These are phyloP conservation scores for Quercus phellos DNA, from an alignment of 331 rosid species.

Conservation along the genomic window DNA sequence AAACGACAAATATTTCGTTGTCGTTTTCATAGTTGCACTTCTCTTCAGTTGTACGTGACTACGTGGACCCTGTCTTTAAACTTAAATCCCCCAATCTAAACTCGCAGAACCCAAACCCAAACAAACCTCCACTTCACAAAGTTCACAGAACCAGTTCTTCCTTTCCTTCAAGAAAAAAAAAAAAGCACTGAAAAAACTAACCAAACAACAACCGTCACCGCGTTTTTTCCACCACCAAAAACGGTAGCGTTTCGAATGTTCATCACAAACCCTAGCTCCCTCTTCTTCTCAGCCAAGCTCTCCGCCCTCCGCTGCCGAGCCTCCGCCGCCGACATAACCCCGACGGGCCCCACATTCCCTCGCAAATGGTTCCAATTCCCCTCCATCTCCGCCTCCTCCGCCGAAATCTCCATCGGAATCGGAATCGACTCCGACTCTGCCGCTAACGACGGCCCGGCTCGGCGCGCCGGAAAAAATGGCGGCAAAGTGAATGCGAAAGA, in stretches of 20 bases:
- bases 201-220: background rate
- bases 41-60: too few relatives aligned
- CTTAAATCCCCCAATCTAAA: background rate
- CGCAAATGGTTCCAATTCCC: constrained; percentile 43
- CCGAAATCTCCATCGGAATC: constrained; percentile 36
- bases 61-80: background rate
- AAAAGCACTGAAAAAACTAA: background rate
- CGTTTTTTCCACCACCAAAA: background rate
- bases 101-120: background rate
- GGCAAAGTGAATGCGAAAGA: constrained; percentile 62
- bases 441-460: constrained; percentile 11
- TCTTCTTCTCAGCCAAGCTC: constrained; percentile 37
- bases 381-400: constrained; percentile 33
- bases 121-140: background rate
- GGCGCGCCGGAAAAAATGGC: constrained; percentile 33
- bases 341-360: constrained; percentile 34
- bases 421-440: constrained; percentile 43
- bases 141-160: too few relatives aligned
- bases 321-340: constrained; percentile 46
- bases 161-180: background rate
- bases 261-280: constrained; percentile 41
- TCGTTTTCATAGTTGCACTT: too few relatives aligned
- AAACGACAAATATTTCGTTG: too few relatives aligned
- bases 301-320: constrained; percentile 48
- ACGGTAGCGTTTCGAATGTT: constrained; percentile 39